Evolutionary conservation across 257 asterid genomes (phyloP).

Genomic region (Nicotiana otophora): DNA sequence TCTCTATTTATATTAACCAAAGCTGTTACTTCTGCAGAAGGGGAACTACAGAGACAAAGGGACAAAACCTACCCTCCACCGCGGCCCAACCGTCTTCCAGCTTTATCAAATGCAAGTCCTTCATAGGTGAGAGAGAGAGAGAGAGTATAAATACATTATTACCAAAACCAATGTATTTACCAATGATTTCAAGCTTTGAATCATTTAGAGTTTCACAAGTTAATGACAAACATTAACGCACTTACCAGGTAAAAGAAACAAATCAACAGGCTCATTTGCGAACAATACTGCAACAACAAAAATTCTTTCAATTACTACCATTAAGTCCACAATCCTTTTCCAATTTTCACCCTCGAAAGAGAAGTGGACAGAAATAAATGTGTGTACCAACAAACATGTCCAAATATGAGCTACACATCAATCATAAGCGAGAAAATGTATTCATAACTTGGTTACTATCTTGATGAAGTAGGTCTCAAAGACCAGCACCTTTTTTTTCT

Average conservation of each 20-base stretch:
- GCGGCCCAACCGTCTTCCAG: conserved; percentile 92
- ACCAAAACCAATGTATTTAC: not conserved
- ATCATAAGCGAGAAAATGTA: not conserved
- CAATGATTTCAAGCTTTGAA: conserved; percentile 4
- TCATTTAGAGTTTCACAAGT: not conserved
- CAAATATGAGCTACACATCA: not conserved
- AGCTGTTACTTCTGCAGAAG: not conserved
- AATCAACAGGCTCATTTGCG: conserved; percentile 81
- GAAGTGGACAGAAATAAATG: not conserved
- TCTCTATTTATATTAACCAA: not conserved
- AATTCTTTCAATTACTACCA: not conserved
- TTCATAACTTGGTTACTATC: not conserved
- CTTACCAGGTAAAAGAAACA: conserved; percentile 87
- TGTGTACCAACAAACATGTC: not conserved
- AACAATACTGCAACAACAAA: conserved; percentile 60
- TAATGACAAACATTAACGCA: conserved; percentile 6
- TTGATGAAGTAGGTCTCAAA: not conserved
- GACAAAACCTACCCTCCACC: conserved; percentile 85
- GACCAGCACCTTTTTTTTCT: not conserved
- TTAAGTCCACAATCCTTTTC: not conserved
- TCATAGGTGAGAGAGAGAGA: not conserved
- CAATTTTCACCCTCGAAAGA: not conserved
- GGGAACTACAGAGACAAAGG: not conserved
- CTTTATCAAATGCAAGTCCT: conserved; percentile 95
- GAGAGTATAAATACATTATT: not conserved